A percentile compares a stretch with the other conserved stretches of the same genome.
These are phyloP conservation scores for Sextonia rubra DNA, from an alignment of 164 flowering plant species.

Conservation along the genomic window DNA sequence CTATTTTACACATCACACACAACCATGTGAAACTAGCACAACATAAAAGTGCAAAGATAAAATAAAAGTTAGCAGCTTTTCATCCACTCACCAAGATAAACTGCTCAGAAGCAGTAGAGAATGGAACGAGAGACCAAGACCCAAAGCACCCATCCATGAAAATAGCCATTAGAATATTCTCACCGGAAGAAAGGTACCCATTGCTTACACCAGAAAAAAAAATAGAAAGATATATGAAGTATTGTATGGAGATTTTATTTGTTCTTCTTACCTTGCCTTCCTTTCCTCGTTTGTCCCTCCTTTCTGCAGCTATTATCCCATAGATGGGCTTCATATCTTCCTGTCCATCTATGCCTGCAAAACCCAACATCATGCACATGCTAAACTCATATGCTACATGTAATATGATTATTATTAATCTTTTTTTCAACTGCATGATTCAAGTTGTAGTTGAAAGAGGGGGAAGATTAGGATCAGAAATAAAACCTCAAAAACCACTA, in stretches of 20 bases:
- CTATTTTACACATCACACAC: slow-evolving; percentile 19
- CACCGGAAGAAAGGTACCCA: neutral
- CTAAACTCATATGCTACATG: neutral
- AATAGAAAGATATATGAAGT: no score
- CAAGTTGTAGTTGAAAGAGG: neutral
- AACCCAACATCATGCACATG: neutral
- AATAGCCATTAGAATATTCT: slow-evolving; percentile 20
- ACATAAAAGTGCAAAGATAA: neutral
- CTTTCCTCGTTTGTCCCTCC: slow-evolving; percentile 93
- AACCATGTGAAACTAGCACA: neutral
- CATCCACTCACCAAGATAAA: slow-evolving; percentile 57
- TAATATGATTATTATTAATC: no score
- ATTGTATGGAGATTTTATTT: neutral
- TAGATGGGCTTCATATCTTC: slow-evolving; percentile 86
- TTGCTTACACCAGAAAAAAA: neutral
- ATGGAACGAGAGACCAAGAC: slow-evolving; percentile 5
- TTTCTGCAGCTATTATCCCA: slow-evolving; percentile 93
- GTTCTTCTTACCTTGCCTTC: slow-evolving; percentile 68
- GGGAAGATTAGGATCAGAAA: neutral
- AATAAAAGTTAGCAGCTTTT: neutral
- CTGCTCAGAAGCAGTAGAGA: slow-evolving; percentile 26
- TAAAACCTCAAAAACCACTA: no score
- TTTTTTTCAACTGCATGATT: neutral
- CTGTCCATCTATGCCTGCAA: slow-evolving; percentile 83
- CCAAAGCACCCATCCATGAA: slow-evolving; percentile 9